phyloP scores from a whole-genome alignment of 2,329 filamentous ascomycete genomes.

The Nothophoma quercina region DNA sequence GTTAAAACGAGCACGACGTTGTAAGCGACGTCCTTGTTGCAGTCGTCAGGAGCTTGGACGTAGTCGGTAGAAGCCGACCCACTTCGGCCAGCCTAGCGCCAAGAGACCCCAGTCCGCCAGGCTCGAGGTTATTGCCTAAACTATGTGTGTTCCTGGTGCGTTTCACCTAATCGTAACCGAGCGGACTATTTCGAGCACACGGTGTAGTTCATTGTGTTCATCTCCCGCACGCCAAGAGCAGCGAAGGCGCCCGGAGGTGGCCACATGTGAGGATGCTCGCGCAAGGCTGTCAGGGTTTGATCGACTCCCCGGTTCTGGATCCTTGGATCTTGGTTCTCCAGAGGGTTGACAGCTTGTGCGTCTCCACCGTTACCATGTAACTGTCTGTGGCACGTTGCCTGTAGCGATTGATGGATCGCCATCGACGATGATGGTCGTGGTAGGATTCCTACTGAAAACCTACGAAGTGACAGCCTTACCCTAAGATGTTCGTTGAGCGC shows the following conservation, averaged over 20 bases:
- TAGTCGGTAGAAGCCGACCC: conserved; percentile 2
- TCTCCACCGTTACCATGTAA: not conserved
- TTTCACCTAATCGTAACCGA: conserved; percentile 15
- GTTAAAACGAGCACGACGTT: not conserved
- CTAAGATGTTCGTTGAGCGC: conserved; percentile 5
- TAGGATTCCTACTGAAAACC: not conserved
- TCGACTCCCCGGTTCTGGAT: conserved; percentile 15
- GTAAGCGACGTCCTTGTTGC: conserved; percentile 2
- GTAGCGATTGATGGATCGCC: not conserved
- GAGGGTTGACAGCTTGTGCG: conserved; percentile 4
- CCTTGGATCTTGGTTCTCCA: not conserved
- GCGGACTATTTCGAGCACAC: conserved; percentile 9
- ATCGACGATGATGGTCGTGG: not conserved
- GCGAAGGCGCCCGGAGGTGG: conserved; percentile 11
- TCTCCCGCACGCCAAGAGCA: conserved; percentile 10
- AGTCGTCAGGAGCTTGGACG: conserved; percentile 6
- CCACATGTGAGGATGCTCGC: conserved; percentile 7
- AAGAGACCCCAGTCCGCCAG: conserved; percentile 2
- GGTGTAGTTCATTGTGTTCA: not conserved
- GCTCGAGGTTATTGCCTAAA: conserved; percentile 3
- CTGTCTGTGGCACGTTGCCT: not conserved
- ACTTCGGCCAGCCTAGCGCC: conserved; percentile 3
- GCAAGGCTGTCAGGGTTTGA: conserved; percentile 9
- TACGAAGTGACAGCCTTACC: not conserved
- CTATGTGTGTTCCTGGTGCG: conserved; percentile 10